Base-by-base conservation (phyloP, 768 basidiomycete species). In the Macrolepiota albuminosa region DNA sequence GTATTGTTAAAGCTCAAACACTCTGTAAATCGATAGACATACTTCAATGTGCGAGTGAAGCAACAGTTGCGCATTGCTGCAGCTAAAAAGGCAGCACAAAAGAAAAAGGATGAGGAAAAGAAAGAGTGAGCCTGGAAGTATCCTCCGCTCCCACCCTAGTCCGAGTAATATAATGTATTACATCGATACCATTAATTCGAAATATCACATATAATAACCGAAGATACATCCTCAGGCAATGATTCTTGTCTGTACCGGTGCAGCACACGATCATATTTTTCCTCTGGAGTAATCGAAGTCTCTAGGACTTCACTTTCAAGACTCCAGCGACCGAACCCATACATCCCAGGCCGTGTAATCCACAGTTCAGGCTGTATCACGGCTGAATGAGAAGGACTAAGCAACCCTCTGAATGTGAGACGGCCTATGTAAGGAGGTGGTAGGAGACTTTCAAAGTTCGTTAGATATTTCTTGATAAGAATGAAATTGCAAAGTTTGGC, bases 21-120 rank as follows among this genome's bases (percentile, higher is more conserved):
- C 60, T 57, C 16, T 59, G 52, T 57, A 51, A 61, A 40, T 45
- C 33, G 33, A 50, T 61, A 89, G 88, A 89, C 87, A 4, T 80
- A 84, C 69, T 86, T 90, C 76, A 93, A 90, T 69, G 80, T 84
- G 62, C 84, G 84, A 61, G 76, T 86, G 59, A 92, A 93, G 76
- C 81, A 81, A 67, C 59, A 60, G 24, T 63, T 84, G 58, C 81
- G 78, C 21, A 71, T 86, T 43, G 83, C 82, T 37, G 81, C 79
- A 6, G 73, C 76, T 54, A 82, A 76, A 66, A 85, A 84, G 66
- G 81, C 84, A 67, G 73, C 75, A 45, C 57, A 63, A 64, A 72
- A 73, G 45, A 68, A 71, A 58, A 69, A 70, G 47, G 68, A 71
- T 40, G 34, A 56, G 26, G 50, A 62, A n/a, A 37, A 61, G 26